Conservation (phyloP, 2,329 filamentous ascomycete species). For the Talaromyces sp. region DNA sequence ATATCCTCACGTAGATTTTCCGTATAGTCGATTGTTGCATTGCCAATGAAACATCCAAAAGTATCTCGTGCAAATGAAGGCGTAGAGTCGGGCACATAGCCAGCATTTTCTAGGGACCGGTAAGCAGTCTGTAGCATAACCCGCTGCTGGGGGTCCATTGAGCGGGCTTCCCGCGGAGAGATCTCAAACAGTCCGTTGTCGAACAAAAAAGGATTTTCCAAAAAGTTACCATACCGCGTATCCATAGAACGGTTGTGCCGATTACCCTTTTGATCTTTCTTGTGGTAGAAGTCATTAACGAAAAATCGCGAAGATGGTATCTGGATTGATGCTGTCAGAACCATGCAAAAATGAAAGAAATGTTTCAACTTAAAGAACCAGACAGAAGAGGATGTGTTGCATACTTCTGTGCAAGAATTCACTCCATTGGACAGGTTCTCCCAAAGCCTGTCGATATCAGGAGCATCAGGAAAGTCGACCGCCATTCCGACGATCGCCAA, state of each 20-base stretch:
- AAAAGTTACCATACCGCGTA: background rate
- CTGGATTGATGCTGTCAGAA: background rate
- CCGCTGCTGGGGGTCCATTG: constrained; percentile 14
- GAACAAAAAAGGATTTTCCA: constrained; percentile 19
- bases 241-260: constrained; percentile 40
- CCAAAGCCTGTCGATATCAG: constrained; percentile 66
- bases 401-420: constrained; percentile 61
- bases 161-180: background rate
- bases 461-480: constrained; percentile 68
- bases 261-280: constrained; percentile 52
- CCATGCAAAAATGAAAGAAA: background rate
- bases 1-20: background rate
- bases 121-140: constrained; percentile 18
- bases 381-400: too few relatives aligned
- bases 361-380: background rate
- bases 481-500: constrained; percentile 77
- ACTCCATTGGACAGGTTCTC: constrained; percentile 61
- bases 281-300: constrained; percentile 19
- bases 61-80: constrained; percentile 56
- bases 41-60: constrained; percentile 65
- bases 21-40: constrained; percentile 44
- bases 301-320: background rate
- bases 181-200: constrained; percentile 20
- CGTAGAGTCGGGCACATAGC: constrained; percentile 62
- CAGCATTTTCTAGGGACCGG: constrained; percentile 14